Conservation (phyloP, 768 basidiomycete species). For the Holtermanniella nyarrowii region DNA sequence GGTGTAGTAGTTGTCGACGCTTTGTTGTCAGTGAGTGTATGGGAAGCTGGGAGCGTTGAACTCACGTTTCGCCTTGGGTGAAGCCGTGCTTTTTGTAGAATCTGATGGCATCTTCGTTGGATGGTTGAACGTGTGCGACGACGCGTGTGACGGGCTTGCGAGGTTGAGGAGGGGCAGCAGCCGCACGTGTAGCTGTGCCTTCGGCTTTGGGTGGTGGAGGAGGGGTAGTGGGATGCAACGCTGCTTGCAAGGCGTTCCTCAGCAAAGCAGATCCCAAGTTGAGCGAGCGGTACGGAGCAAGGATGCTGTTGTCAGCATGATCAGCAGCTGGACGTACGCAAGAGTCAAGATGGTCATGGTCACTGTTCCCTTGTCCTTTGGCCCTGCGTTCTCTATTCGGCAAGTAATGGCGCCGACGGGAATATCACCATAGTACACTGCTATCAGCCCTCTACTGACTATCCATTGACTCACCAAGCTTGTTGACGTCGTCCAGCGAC, state of each 20-base stretch:
- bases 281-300: slow-evolving; percentile 38
- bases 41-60: neutral
- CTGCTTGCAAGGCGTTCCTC: slow-evolving; percentile 17
- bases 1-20: slow-evolving; percentile 30
- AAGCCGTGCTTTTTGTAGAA: slow-evolving; percentile 38
- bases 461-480: slow-evolving; percentile 26
- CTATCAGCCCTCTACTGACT: neutral
- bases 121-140: slow-evolving; percentile 30
- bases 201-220: slow-evolving; percentile 22
- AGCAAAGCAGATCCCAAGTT: slow-evolving; percentile 33
- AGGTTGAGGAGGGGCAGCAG: slow-evolving; percentile 15
- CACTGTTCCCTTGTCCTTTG: slow-evolving; percentile 19
- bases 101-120: slow-evolving; percentile 34
- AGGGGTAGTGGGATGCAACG: slow-evolving; percentile 26
- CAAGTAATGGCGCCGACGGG: slow-evolving; percentile 38
- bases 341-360: slow-evolving; percentile 36
- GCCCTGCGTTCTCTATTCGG: slow-evolving; percentile 24
- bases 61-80: slow-evolving; percentile 31
- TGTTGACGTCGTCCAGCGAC: slow-evolving; percentile 35
- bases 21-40: slow-evolving; percentile 1
- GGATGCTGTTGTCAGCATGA: slow-evolving; percentile 16
- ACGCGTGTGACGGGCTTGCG: slow-evolving; percentile 29
- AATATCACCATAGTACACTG: slow-evolving; percentile 40
- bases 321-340: slow-evolving; percentile 21
- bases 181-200: slow-evolving; percentile 23